phyloP scores from a whole-genome alignment of 176 grass and related monocot species.

The Poa annua region DNA sequence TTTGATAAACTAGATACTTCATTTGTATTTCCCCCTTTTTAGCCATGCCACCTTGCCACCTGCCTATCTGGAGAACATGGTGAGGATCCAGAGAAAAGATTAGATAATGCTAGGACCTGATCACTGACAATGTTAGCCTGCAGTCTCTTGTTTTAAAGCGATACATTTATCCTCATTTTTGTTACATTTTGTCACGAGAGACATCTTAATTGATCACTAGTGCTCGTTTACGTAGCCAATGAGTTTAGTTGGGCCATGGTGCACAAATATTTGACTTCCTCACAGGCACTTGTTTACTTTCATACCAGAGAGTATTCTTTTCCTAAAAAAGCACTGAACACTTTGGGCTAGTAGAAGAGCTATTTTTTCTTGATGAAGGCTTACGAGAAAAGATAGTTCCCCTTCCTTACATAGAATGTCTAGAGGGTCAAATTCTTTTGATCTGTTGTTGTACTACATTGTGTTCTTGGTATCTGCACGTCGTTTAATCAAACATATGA shows the following conservation, averaged over 20 bases:
- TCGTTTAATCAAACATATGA: slow-evolving; percentile 8
- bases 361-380: neutral
- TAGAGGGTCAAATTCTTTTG: slow-evolving; percentile 9
- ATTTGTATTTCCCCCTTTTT: slow-evolving; percentile 1
- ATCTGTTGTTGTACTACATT: neutral
- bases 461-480: slow-evolving; percentile 6
- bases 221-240: slow-evolving; percentile 10
- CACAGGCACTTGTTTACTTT: neutral
- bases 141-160: slow-evolving; percentile 10
- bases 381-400: slow-evolving; percentile 18
- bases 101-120: slow-evolving; percentile 24
- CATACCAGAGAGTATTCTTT: neutral
- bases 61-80: neutral
- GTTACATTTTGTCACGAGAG: slow-evolving; percentile 13
- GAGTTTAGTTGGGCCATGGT: slow-evolving; percentile 12
- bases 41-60: slow-evolving; percentile 11
- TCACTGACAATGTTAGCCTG: slow-evolving; percentile 13
- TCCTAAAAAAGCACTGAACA: neutral
- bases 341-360: neutral
- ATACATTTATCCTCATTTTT: slow-evolving; percentile 18
- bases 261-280: neutral
- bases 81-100: slow-evolving; percentile 5
- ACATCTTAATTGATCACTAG: neutral
- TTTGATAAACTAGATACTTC: slow-evolving; percentile 4
- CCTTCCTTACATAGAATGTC: neutral